These are phyloP conservation scores for Ephemerocybe angulata DNA, from an alignment of 768 basidiomycete species.

Conservation along the genomic window DNA sequence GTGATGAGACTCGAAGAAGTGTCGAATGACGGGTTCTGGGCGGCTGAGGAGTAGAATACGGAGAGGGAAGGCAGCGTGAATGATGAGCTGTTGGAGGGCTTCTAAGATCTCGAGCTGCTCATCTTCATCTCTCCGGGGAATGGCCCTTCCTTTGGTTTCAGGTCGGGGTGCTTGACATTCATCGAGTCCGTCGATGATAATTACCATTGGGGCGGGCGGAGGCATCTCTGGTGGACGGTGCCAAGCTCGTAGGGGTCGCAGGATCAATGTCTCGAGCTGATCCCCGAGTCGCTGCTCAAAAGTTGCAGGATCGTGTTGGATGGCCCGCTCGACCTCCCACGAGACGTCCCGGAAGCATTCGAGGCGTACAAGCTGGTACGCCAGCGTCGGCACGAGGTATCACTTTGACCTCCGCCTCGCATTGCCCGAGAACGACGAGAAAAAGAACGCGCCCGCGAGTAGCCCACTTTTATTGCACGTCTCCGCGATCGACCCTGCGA, in stretches of 20 bases:
- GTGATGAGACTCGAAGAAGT: neutral
- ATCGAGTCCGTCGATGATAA: slow-evolving; percentile 14
- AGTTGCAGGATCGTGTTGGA: neutral
- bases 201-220: neutral
- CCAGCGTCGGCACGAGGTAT: slow-evolving; percentile 3
- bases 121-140: neutral
- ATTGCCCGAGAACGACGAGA: neutral
- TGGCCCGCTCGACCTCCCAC: neutral
- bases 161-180: neutral
- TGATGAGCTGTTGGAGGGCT: neutral
- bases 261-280: neutral
- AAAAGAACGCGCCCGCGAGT: slow-evolving; percentile 12
- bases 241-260: neutral
- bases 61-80: neutral
- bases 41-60: slow-evolving; percentile 5
- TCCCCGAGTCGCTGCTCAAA: neutral
- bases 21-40: slow-evolving; percentile 1
- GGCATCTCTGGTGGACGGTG: neutral
- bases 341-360: neutral
- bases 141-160: neutral
- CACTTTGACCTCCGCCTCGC: neutral
- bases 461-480: neutral
- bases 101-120: slow-evolving; percentile 5
- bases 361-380: neutral
- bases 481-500: neutral